These are phyloP conservation scores for Microstroma glucosiphilum DNA, from an alignment of 1,284 basidiomycete genomes.

Conservation along the genomic window DNA sequence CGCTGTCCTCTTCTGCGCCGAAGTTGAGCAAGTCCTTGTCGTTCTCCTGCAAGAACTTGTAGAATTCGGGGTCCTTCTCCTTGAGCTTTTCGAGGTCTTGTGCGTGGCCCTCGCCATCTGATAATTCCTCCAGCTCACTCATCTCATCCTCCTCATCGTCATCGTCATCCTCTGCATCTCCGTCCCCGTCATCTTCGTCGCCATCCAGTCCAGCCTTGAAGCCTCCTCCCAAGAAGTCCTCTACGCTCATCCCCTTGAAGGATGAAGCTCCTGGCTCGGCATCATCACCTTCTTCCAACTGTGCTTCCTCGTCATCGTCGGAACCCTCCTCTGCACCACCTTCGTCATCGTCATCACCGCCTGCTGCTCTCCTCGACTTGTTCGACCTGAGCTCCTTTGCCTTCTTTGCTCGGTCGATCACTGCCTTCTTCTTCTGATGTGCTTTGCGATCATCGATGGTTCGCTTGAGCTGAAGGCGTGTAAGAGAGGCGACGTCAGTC, in stretches of 20 bases:
- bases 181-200: conserved; percentile 23
- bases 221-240: conserved; percentile 47
- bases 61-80: conserved; percentile 96
- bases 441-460: conserved; percentile 42
- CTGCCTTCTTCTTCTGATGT: conserved; percentile 39
- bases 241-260: conserved; percentile 36
- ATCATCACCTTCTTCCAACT: not conserved
- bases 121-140: conserved; percentile 37
- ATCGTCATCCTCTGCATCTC: conserved; percentile 26
- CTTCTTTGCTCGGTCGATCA: conserved; percentile 26
- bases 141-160: conserved; percentile 28
- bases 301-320: conserved; percentile 14
- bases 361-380: not conserved
- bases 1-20: conserved; percentile 37
- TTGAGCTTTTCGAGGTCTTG: conserved; percentile 80
- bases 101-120: conserved; percentile 57
- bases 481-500: too few relatives aligned
- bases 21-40: conserved; percentile 84
- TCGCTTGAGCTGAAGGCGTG: conserved; percentile 28
- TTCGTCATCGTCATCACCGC: not conserved
- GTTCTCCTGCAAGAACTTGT: conserved; percentile 94
- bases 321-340: conserved; percentile 46
- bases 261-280: conserved; percentile 9
- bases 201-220: conserved; percentile 33
- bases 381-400: conserved; percentile 11